These are phyloP conservation scores for Stereum hirsutum DNA, from an alignment of 1,284 basidiomycete species.

Conservation along the genomic window DNA sequence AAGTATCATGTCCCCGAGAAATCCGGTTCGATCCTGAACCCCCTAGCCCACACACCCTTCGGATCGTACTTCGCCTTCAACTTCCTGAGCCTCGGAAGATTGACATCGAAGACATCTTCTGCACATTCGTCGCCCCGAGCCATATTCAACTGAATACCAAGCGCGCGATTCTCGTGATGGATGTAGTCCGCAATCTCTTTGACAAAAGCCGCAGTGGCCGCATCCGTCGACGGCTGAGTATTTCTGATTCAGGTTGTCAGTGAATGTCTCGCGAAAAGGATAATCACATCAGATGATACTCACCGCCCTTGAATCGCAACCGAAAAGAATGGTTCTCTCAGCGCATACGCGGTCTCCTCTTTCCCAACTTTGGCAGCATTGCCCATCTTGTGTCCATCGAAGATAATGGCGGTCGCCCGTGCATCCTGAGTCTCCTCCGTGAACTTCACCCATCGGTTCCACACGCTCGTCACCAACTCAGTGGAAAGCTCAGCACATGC, in stretches of 20 bases:
- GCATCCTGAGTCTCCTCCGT: constrained; percentile 15
- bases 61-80: constrained; percentile 28
- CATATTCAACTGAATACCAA: constrained; percentile 14
- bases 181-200: constrained; percentile 7
- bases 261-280: not conserved
- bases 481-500: constrained; percentile 12
- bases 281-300: not conserved
- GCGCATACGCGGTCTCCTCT: constrained; percentile 12
- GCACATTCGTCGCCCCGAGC: constrained; percentile 13
- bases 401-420: constrained; percentile 13
- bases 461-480: constrained; percentile 9
- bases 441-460: constrained; percentile 15
- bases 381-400: constrained; percentile 13
- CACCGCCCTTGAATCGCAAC: constrained; percentile 15
- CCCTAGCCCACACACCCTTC: constrained; percentile 21
- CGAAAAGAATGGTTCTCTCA: constrained; percentile 15
- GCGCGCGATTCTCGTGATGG: constrained; percentile 13
- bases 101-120: constrained; percentile 21
- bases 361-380: constrained; percentile 10
- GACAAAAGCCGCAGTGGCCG: not conserved
- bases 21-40: constrained; percentile 14
- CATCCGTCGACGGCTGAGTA: constrained; percentile 1
- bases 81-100: constrained; percentile 18
- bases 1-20: too few species aligned
- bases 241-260: not conserved